Percentiles rank a stretch among this genome's conserved stretches.
Conservation (phyloP, 2,329 filamentous ascomycete species). For the Paecilomyces niveus region DNA sequence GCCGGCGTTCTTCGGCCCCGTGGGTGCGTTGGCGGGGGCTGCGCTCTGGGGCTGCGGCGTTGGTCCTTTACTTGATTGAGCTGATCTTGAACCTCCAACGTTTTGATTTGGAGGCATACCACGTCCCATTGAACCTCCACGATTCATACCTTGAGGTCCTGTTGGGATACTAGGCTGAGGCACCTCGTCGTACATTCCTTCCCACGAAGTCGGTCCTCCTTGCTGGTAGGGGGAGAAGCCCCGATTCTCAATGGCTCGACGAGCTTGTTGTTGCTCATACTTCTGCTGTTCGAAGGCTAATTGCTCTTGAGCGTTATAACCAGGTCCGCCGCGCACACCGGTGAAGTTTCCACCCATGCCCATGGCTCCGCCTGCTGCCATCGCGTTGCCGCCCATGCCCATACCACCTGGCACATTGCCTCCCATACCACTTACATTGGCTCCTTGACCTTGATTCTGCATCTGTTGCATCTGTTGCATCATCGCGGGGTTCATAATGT, state of each 20-base stretch:
- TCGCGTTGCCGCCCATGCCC: slow-evolving; percentile 13
- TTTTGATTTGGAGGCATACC: slow-evolving; percentile 32
- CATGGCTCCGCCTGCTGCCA: slow-evolving; percentile 32
- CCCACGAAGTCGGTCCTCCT: slow-evolving; percentile 77
- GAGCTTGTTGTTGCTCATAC: slow-evolving; percentile 62
- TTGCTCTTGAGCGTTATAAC: slow-evolving; percentile 64
- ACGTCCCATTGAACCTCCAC: slow-evolving; percentile 34
- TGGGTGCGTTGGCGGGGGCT: slow-evolving; percentile 77
- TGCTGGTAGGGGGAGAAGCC: slow-evolving; percentile 39
- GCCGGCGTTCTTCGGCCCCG: slow-evolving; percentile 91
- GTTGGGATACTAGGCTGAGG: slow-evolving; percentile 66
- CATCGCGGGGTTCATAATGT: slow-evolving; percentile 65
- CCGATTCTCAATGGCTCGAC: slow-evolving; percentile 42
- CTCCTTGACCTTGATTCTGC: slow-evolving; percentile 42
- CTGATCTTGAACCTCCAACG: slow-evolving; percentile 26
- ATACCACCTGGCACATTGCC: slow-evolving; percentile 22
- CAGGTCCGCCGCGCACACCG: slow-evolving; percentile 40
- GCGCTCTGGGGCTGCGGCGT: slow-evolving; percentile 41
- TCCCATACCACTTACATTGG: slow-evolving; percentile 32
- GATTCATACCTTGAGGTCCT: slow-evolving; percentile 43
- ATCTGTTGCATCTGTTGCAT: slow-evolving; percentile 60
- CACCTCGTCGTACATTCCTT: slow-evolving; percentile 97
- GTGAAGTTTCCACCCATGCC: slow-evolving; percentile 40
- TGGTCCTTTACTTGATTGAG: slow-evolving; percentile 33
- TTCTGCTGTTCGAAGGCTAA: slow-evolving; percentile 71